Percentiles rank a stretch among this genome's conserved stretches.
phyloP scores from a whole-genome alignment of 108 stramenopile species.

The Mediolabrus comicus region DNA sequence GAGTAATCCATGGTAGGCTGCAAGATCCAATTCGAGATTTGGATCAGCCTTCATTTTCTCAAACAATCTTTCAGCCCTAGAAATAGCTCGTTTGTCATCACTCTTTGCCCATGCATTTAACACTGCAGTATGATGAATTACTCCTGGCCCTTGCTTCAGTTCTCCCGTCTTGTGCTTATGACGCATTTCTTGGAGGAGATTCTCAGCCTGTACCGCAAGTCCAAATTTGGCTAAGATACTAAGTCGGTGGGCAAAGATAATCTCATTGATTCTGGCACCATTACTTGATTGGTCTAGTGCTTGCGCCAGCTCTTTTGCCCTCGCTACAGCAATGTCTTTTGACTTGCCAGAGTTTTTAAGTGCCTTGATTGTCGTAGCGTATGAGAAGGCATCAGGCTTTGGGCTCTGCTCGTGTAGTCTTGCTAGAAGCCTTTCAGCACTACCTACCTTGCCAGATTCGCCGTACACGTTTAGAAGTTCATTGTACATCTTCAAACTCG shows the following conservation, averaged over 20 bases:
- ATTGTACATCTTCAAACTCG: constrained; percentile 34
- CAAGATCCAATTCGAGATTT: constrained; percentile 20
- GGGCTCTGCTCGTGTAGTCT: constrained; percentile 5
- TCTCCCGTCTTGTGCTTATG: not conserved
- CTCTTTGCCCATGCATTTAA: constrained; percentile 61
- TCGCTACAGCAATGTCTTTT: constrained; percentile 26
- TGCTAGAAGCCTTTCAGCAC: constrained; percentile 25
- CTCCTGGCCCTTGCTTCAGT: constrained; percentile 8
- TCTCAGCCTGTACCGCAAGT: constrained; percentile 29
- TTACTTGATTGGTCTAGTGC: not conserved
- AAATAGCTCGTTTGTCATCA: constrained; percentile 22
- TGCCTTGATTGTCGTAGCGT: constrained; percentile 41
- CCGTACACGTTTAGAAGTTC: constrained; percentile 21
- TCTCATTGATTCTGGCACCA: constrained; percentile 2
- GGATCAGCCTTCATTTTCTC: constrained; percentile 28
- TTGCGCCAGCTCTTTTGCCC: constrained; percentile 18
- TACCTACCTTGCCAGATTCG: constrained; percentile 34
- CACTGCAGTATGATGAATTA: constrained; percentile 42
- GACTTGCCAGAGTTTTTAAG: constrained; percentile 31
- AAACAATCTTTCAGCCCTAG: constrained; percentile 35
- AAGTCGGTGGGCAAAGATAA: constrained; percentile 29
- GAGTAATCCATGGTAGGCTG: constrained; percentile 38
- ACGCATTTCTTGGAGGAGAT: constrained; percentile 24
- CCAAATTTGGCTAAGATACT: constrained; percentile 37
- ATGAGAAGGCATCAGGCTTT: constrained; percentile 11